Base-by-base conservation (phyloP, 1,139 yeast genomes). In the Insectozyma bohioensis region DNA sequence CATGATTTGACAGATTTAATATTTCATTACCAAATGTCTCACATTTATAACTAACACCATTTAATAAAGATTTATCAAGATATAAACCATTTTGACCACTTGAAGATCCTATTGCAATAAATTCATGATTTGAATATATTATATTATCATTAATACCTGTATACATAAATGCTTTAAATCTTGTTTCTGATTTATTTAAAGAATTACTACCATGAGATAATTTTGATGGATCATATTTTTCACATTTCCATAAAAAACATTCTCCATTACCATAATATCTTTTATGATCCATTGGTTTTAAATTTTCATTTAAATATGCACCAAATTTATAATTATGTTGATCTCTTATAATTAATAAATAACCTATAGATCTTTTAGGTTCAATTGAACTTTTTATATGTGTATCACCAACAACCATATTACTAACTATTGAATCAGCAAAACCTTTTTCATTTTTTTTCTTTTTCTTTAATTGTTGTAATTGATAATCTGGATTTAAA, bases 251-350 rank as follows among this genome's bases (percentile, higher is more conserved):
- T 21, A 92, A 67, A 49, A 90, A 88, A 51, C 97, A 87, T 56
- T 92, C 97, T 1, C 97, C 97, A 56, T 88, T 90, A 2, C 98
- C 98, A 48, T 81, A 85, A 58, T 81, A 92, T 37, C 88, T 68
- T 49, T 75, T 75, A 31, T 78, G 79, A 30, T 82, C 88, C 46
- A 80, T 70, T 4, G 88, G 82, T 40, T 74, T 78, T 37, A 85
- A 72, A 37, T 76, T 69, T 45, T 87, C 96, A 56, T 87, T 92
- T 34, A 80, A 49, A 53, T 79, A 94, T 9, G 90, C 85, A 0
- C 99, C 99, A 64, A 92, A 92, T 29, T 77, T 59, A 21, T 78
- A 72, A 31, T 78, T 76, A 19, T 67, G 62, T 12, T 69, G 63
- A 51, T 90, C 97, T 51, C 69, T 69, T 6, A 90, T 63, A 3